Conservation (phyloP, 495 filamentous ascomycete species). For the Penicillium canariense region DNA sequence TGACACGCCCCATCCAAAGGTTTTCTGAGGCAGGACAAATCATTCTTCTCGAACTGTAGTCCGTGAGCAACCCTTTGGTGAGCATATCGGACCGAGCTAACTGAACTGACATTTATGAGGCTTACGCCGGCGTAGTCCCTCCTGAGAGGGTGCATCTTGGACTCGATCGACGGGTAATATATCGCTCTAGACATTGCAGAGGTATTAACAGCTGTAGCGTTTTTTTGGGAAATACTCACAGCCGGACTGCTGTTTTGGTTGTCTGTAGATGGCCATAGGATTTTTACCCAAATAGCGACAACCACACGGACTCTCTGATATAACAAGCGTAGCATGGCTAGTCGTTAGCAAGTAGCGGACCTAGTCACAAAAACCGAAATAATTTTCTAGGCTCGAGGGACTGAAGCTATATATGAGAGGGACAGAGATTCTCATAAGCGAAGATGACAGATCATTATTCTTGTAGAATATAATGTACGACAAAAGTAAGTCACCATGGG, state of each 20-base stretch:
- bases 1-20: no score
- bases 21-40: no score
- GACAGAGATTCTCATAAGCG: not conserved
- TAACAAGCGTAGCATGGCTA: no score
- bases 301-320: not conserved
- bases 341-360: no score
- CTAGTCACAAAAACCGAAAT: no score
- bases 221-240: not conserved
- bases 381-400: not conserved
- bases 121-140: not conserved
- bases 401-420: not conserved
- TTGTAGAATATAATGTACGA: not conserved
- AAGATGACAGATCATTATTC: constrained; percentile 6
- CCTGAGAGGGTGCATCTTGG: not conserved
- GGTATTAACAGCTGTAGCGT: not conserved
- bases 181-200: not conserved
- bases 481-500: not conserved
- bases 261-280: not conserved
- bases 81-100: not conserved
- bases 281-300: not conserved
- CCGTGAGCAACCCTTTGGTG: not conserved
- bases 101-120: not conserved
- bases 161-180: not conserved
- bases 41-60: not conserved
- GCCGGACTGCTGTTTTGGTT: no score